Percentiles rank a stretch among this genome's conserved stretches.
phyloP scores from a whole-genome alignment of 2,329 filamentous ascomycete species.

The Claviceps sp. region DNA sequence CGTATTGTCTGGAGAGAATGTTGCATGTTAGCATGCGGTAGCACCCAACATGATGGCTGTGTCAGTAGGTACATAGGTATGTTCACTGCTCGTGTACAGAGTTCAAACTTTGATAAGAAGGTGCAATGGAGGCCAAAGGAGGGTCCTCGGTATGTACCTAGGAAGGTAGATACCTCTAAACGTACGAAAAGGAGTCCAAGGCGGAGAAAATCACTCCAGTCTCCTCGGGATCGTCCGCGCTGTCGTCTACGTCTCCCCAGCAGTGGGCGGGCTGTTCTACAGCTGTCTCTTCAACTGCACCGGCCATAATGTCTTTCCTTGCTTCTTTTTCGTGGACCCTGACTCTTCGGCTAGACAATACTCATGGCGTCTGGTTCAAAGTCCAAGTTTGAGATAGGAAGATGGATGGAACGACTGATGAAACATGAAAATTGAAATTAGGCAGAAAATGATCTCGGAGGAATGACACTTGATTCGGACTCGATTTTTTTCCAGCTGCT shows the following conservation, averaged over 20 bases:
- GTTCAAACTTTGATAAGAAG: too few relatives aligned
- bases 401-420: background rate
- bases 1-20: slow-evolving; percentile 55
- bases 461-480: background rate
- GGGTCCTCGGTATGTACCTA: too few relatives aligned
- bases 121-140: too few relatives aligned
- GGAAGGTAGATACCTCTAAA: slow-evolving; percentile 14
- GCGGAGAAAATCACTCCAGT: slow-evolving; percentile 65
- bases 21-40: background rate
- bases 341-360: background rate
- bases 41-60: background rate
- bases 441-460: background rate
- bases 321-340: background rate
- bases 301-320: slow-evolving; percentile 1
- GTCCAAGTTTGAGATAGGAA: background rate
- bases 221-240: slow-evolving; percentile 66
- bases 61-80: background rate
- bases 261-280: slow-evolving; percentile 18
- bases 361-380: background rate
- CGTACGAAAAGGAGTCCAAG: slow-evolving; percentile 81
- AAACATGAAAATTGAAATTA: background rate
- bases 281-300: background rate
- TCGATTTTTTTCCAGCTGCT: background rate
- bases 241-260: slow-evolving; percentile 52
- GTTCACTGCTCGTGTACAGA: too few relatives aligned